Evolutionary conservation across 495 filamentous ascomycete species (phyloP), one percentile per base, ranked within the genome.

Genomic region (Wilcoxina mikolae): DNA sequence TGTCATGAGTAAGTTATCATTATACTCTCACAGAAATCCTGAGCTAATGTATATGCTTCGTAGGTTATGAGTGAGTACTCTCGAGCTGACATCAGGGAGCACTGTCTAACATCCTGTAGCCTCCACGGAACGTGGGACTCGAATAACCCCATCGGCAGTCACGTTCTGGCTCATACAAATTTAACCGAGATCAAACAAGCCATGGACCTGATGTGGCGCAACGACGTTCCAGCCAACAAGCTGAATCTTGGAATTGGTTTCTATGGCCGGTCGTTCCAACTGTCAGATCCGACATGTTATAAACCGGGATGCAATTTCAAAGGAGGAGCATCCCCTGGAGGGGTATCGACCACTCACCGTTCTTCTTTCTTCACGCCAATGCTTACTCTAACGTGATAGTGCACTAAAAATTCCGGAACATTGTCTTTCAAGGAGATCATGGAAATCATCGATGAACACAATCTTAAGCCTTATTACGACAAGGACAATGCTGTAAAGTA

Each of bases 151-250:
- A 68, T 68, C 25, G 72, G 71, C 3, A 43, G 52, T 7, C 54
- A 65, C 28, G 60, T 74, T 7, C 51, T 62, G 0, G 68, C 66
- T 0, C 77, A 81, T 56, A 78, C 76, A 0, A 79, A 81, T 54
- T 52, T 78, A 0, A 78, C 77, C 0, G 77, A 79, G 60, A 79
- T 81, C 53, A 56, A 76, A 11, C 17, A 56, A 2, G 68, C 67
- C 0, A 18, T 74, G 0, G 61, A 78, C 15, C 69, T 81, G 0
- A 59, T 78, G 0, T 79, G 76, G 76, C 60, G 76, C 0, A 72
- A 71, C 54, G 56, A 69, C 25, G 66, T 81, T 5, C 64, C 75
- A 0, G 28, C 43, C 0, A 15, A 5, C 31, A 67, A 75, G 50
- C 63, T 80, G 3, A 55, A 56, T 51, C 45, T 80, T 1, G 76